Conservation (phyloP, 164 flowering plant species). For the Vitis amurensis region DNA sequence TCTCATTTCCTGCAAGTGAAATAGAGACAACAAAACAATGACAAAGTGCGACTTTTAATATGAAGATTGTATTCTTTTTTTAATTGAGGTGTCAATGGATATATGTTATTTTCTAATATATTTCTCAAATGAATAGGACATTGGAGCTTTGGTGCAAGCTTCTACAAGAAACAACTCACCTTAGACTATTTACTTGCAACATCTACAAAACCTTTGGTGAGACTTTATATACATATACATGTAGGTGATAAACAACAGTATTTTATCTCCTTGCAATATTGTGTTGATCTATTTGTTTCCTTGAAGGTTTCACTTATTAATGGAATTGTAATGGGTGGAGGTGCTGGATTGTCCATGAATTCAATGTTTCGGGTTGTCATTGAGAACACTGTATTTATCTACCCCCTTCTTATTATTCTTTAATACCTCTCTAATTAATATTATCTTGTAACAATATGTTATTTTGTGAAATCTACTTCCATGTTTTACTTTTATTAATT, state of each 20-base stretch:
- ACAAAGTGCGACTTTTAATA: too few species aligned
- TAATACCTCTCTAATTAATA: too few species aligned
- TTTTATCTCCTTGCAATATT: background rate
- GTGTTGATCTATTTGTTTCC: background rate
- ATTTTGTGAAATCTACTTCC: too few species aligned
- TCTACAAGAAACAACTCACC: conserved; percentile 13
- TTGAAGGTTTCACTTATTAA: conserved; percentile 23
- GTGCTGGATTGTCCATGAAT: conserved; percentile 31
- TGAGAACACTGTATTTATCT: conserved; percentile 21
- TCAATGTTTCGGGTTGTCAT: conserved; percentile 22
- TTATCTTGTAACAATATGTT: too few species aligned
- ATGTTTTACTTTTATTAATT: too few species aligned
- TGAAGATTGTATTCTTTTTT: too few species aligned
- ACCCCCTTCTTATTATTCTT: too few species aligned
- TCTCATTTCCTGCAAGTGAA: too few species aligned
- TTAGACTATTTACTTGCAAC: conserved; percentile 48
- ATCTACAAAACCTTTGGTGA: conserved; percentile 35
- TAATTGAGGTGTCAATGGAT: background rate
- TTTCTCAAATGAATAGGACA: too few species aligned
- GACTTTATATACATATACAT: background rate
- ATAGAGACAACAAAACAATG: too few species aligned
- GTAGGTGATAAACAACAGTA: background rate
- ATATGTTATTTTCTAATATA: too few species aligned
- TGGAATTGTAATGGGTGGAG: conserved; percentile 39
- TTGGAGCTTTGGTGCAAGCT: too few species aligned